Evolutionary conservation across 805 yeast species (phyloP).

Genomic region (Candida berthetii): DNA sequence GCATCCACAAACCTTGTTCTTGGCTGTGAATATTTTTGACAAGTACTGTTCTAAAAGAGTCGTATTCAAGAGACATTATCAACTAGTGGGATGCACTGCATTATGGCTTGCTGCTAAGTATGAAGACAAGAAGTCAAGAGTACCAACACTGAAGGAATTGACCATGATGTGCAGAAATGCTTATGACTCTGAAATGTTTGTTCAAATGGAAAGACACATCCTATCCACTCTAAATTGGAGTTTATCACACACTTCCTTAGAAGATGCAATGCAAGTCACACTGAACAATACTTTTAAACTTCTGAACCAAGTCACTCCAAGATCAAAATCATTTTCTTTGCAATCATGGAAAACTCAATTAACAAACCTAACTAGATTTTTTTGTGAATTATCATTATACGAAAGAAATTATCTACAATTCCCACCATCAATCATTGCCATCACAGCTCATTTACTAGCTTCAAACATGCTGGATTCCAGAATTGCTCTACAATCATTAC

Average conservation of each 20-base stretch:
- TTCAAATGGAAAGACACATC: slow-evolving; percentile 78
- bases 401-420: slow-evolving; percentile 40
- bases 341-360: background rate
- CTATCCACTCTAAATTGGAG: slow-evolving; percentile 68
- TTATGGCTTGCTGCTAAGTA: slow-evolving; percentile 84
- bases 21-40: slow-evolving; percentile 69
- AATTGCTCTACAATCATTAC: slow-evolving; percentile 16
- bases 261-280: slow-evolving; percentile 20
- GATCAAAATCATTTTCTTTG: background rate
- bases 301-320: slow-evolving; percentile 5
- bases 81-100: slow-evolving; percentile 78
- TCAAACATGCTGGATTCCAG: slow-evolving; percentile 36
- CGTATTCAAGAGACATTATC: slow-evolving; percentile 75
- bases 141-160: slow-evolving; percentile 62
- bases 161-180: slow-evolving; percentile 58
- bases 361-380: slow-evolving; percentile 34
- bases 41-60: slow-evolving; percentile 79
- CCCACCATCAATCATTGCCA: slow-evolving; percentile 39
- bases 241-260: slow-evolving; percentile 18
- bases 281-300: slow-evolving; percentile 6
- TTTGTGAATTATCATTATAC: slow-evolving; percentile 48
- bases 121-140: slow-evolving; percentile 58
- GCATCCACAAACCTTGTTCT: slow-evolving; percentile 59
- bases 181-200: slow-evolving; percentile 56
- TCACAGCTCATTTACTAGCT: slow-evolving; percentile 45